Evolutionary conservation across 2,329 filamentous ascomycete species (phyloP), one percentile per base, ranked within the genome.

Genomic region (Sporothrix globosa): DNA sequence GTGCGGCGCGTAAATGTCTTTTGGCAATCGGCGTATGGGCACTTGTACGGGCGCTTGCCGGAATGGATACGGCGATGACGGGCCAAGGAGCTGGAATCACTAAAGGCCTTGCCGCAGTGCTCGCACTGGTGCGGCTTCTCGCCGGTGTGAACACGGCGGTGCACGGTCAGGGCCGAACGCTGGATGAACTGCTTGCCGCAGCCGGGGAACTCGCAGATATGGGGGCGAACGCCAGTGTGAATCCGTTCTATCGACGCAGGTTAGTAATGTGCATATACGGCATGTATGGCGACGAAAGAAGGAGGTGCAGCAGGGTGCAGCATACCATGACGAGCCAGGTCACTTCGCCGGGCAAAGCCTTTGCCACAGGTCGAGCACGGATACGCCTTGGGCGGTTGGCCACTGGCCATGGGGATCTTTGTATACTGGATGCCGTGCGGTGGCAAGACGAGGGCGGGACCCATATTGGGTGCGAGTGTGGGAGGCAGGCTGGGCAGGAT

Each of bases 111-210:
- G 79, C 93, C 92, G 80, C 96, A 98, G 73, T 92, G 89, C 81
- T 97, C 96, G 79, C 96, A 99, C 89, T 96, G 95, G 77, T 99
- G 96, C 67, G 96, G 96, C 82, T 99, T 99, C 83, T 98, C 96
- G 74, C 96, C 96, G 1, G 96, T 98, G 80, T 99, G 96, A 24
- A 97, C 94, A 75, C 96, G 91, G 77, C 92, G 90, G 80, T 98
- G 96, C 9, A 99, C 96, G 0, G 96, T 99, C 79, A 99, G 83
- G 27, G 96, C 96, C 39, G 94, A 97, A 70, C 96, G 88, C 80
- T 99, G 96, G 75, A 99, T 99, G 79, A 99, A 99, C 78, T 95
- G 92, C 81, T 98, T 99, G 74, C 92, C 92, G 79, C 96, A 99
- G 68, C 88, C 89, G 53, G 91, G 91, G 71, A 89, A 92, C 76